These are phyloP conservation scores for Cystofilobasidium bisporidii DNA, from an alignment of 768 basidiomycete species.

Conservation along the genomic window DNA sequence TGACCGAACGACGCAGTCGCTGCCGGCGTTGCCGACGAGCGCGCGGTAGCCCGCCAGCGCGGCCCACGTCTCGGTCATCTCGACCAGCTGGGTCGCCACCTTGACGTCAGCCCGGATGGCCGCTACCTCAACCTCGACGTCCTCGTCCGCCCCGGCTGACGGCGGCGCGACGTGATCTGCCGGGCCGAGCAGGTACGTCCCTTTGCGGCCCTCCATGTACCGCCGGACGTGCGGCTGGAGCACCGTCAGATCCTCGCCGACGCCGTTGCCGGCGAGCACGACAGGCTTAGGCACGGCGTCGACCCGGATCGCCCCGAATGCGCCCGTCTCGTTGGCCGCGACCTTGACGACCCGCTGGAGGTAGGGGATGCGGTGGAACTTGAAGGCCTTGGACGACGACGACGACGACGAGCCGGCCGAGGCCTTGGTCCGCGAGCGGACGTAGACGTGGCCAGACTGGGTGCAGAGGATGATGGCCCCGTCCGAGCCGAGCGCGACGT, in stretches of 20 bases:
- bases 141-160: constrained; percentile 36
- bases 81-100: constrained; percentile 34
- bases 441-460: constrained; percentile 84
- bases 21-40: constrained; percentile 27
- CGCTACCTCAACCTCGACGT: constrained; percentile 42
- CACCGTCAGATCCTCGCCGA: constrained; percentile 57
- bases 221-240: constrained; percentile 55
- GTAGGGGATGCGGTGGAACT: constrained; percentile 68
- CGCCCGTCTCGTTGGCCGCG: constrained; percentile 60
- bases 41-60: constrained; percentile 29
- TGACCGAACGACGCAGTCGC: constrained; percentile 30
- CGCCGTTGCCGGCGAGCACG: constrained; percentile 47
- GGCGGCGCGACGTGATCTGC: not conserved
- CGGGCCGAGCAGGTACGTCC: not conserved
- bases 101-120: constrained; percentile 37
- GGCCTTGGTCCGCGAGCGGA: constrained; percentile 55
- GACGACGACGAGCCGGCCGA: not conserved
- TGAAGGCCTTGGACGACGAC: constrained; percentile 41
- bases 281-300: constrained; percentile 59
- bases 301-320: constrained; percentile 71
- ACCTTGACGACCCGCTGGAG: constrained; percentile 67
- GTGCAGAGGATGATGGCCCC: constrained; percentile 87
- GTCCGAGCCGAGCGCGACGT: constrained; percentile 79
- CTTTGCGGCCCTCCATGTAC: constrained; percentile 29
- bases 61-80: constrained; percentile 35